A percentile compares a stretch with the other conserved stretches of the same genome.
Evolutionary conservation across 441 rosid genomes (phyloP).

Genomic region (Pelargonium citronellum): DNA sequence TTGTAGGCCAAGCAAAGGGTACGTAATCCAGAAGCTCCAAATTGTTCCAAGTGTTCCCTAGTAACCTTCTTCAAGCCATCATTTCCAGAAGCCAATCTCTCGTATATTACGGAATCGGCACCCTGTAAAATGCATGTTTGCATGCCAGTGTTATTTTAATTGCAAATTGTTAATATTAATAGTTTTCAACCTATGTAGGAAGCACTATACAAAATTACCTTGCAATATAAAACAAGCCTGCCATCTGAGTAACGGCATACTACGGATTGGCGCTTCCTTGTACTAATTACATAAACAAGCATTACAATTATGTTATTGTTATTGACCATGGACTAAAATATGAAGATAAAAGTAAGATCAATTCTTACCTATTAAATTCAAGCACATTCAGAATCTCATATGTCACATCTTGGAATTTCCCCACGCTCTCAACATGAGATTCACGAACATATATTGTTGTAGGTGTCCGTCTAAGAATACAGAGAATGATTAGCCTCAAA

Average conservation of each 20-base stretch:
- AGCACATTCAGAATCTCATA: constrained; percentile 97
- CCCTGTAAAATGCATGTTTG: constrained; percentile 57
- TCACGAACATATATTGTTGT: constrained; percentile 88
- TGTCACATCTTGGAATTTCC: constrained; percentile 67
- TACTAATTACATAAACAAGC: constrained; percentile 47
- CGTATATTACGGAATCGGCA: constrained; percentile 74
- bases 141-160: constrained; percentile 11
- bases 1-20: constrained; percentile 96
- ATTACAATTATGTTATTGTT: constrained; percentile 24
- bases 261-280: constrained; percentile 98
- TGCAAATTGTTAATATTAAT: not conserved
- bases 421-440: constrained; percentile 91
- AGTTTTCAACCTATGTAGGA: constrained; percentile 16
- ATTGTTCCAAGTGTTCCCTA: constrained; percentile 71
- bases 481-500: constrained; percentile 21
- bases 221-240: constrained; percentile 88
- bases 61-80: constrained; percentile 58
- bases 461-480: constrained; percentile 82
- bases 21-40: constrained; percentile 95
- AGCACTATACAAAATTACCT: constrained; percentile 47
- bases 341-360: constrained; percentile 8
- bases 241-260: constrained; percentile 92
- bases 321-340: constrained; percentile 14
- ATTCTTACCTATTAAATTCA: constrained; percentile 83
- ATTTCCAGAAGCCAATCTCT: constrained; percentile 68